Conservation (phyloP, 176 grass and related monocot genomes). For the Eremochloa ophiuroides region DNA sequence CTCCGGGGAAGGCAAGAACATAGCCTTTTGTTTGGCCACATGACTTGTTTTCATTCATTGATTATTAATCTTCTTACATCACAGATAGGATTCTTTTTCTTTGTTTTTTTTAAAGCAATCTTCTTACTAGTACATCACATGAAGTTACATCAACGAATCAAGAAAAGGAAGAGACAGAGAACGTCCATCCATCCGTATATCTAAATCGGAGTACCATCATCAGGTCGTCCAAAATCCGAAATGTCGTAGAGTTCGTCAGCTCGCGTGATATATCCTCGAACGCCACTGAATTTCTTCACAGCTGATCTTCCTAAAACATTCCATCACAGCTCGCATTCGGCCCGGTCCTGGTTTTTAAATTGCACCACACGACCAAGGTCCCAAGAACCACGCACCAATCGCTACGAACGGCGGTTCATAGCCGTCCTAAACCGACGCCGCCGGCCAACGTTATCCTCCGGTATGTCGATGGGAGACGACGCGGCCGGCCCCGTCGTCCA, state of each 20-base stretch:
- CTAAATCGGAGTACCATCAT: neutral
- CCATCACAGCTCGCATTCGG: neutral
- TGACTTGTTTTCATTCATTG: neutral
- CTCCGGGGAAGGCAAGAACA: conserved; percentile 21
- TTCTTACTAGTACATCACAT: neutral
- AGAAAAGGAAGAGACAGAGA: neutral
- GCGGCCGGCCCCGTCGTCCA: conserved; percentile 1
- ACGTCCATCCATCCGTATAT: neutral
- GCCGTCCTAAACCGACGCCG: neutral
- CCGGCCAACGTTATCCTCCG: neutral
- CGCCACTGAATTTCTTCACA: neutral
- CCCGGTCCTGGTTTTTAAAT: no score
- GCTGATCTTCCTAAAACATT: neutral
- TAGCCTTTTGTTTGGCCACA: neutral
- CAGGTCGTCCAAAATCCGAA: neutral
- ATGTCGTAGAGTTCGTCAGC: neutral
- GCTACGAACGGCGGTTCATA: neutral
- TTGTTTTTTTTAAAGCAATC: neutral
- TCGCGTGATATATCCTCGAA: neutral
- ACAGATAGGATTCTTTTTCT: neutral
- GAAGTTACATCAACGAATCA: neutral
- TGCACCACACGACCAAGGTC: neutral
- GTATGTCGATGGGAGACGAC: conserved; percentile 28
- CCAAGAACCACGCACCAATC: neutral
- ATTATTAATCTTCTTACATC: neutral